phyloP scores from a whole-genome alignment of 192 early-diverging fungal species.

The Coemansia sp. region DNA sequence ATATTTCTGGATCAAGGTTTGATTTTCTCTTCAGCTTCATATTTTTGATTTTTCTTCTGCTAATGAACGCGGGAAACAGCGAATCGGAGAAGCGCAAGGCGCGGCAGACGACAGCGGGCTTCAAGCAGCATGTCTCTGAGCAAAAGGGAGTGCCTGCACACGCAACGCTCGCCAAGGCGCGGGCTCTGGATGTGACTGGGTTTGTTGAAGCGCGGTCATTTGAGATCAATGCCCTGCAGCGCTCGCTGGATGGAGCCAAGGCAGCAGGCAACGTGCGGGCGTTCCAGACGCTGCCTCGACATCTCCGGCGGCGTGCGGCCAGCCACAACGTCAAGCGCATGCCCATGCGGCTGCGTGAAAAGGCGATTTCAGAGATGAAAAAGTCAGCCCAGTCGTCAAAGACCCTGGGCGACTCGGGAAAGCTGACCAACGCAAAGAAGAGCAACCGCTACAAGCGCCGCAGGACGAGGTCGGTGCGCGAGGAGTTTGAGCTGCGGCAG shows the following conservation, averaged over 20 bases:
- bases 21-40: neutral
- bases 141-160: neutral
- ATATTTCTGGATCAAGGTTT: neutral
- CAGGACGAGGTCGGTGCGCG: slow-evolving; percentile 16
- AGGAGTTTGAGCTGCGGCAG: slow-evolving; percentile 48
- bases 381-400: slow-evolving; percentile 33
- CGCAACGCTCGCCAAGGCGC: slow-evolving; percentile 40
- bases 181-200: slow-evolving; percentile 34
- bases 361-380: slow-evolving; percentile 70
- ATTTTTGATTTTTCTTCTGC: neutral
- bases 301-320: slow-evolving; percentile 89
- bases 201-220: slow-evolving; percentile 70
- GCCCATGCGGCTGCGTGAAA: slow-evolving; percentile 75
- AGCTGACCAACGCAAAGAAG: slow-evolving; percentile 22
- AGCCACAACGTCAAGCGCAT: slow-evolving; percentile 92
- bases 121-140: slow-evolving; percentile 4
- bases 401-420: slow-evolving; percentile 12
- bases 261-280: slow-evolving; percentile 60
- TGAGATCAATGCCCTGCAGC: slow-evolving; percentile 84
- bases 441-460: slow-evolving; percentile 46
- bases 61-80: neutral
- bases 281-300: slow-evolving; percentile 87
- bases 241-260: slow-evolving; percentile 64
- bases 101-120: neutral
- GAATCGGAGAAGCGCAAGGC: slow-evolving; percentile 10